phyloP scores from a whole-genome alignment of 208 protist genomes.

The Leishmania amazonensis region DNA sequence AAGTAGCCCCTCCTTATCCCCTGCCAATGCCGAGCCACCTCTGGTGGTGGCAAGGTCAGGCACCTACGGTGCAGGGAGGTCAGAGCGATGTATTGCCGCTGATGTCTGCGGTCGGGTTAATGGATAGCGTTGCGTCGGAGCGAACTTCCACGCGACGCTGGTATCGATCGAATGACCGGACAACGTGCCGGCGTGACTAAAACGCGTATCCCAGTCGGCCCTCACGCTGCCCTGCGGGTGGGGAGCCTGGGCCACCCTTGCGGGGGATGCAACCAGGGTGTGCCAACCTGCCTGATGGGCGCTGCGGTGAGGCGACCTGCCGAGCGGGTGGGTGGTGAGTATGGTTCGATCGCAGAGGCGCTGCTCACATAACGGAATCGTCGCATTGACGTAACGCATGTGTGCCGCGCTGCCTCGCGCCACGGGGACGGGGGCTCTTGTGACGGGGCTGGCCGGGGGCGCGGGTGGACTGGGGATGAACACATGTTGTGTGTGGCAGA shows the following conservation, averaged over 20 bases:
- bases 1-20: too few species aligned
- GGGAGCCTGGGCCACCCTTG: not conserved
- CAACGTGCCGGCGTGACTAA: not conserved
- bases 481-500: not conserved
- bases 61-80: too few species aligned
- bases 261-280: not conserved
- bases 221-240: not conserved
- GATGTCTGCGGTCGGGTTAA: too few species aligned
- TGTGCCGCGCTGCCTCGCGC: not conserved
- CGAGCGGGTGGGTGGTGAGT: not conserved
- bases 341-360: not conserved
- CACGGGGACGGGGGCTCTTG: not conserved
- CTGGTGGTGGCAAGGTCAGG: too few species aligned
- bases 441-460: too few species aligned
- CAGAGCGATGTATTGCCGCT: too few species aligned
- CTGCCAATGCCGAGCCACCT: too few species aligned
- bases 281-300: too few species aligned
- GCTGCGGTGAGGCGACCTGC: not conserved
- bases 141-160: too few species aligned
- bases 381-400: too few species aligned
- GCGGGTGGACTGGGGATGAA: not conserved
- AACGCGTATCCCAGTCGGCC: not conserved
- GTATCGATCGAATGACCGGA: not conserved
- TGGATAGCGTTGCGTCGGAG: too few species aligned
- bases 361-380: not conserved